Evolutionary conservation across 2,329 filamentous ascomycete species (phyloP), one percentile per base, ranked within the genome.

Genomic region (Periglandula ipomoeae): DNA sequence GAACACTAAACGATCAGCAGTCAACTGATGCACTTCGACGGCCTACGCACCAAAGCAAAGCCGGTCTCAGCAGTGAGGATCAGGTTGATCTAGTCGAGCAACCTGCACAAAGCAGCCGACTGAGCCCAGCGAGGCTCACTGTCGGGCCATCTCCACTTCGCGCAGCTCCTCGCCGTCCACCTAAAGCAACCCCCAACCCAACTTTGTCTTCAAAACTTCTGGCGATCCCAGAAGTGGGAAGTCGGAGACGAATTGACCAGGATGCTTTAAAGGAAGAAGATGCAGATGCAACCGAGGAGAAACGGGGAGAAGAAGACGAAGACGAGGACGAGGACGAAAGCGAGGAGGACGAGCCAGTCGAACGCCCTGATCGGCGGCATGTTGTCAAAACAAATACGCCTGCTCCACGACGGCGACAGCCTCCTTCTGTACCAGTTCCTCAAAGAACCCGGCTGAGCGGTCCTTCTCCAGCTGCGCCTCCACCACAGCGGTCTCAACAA

Each of bases 341-440:
- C 15, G 48, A 48, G 5, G 40, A 42, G 15, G 48, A 35, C 2
- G 44, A 47, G 43, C 22, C 26, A 10, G 40, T 40, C n/a, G 22
- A 44, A 34, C 49, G 41, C 17, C 46, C 37, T 13, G 9, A 13
- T 30, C 22, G 23, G 26, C 42, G 27, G 15, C 37, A 37, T 22
- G 2, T 24, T 10, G 48, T 30, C 19, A 37, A 47, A n/a, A 50
- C 43, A 10, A 61, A 61, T 13, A 61, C 59, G 4, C 56, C 57
- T n/a, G 52, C 50, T 17, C 52, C 47, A 7, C 51, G 30, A 15
- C 46, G 22, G 17, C 34, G 22, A 11, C 42, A 34, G 8, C 19
- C 13, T 9, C 17, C 22, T 34, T 20, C 32, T n/a, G 22, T 26
- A 24, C 13, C 46, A 5, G 13, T 32, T 8, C 11, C 26, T 30